phyloP scores from a whole-genome alignment of 2,329 filamentous ascomycete genomes.

The Microascus cirrosus region DNA sequence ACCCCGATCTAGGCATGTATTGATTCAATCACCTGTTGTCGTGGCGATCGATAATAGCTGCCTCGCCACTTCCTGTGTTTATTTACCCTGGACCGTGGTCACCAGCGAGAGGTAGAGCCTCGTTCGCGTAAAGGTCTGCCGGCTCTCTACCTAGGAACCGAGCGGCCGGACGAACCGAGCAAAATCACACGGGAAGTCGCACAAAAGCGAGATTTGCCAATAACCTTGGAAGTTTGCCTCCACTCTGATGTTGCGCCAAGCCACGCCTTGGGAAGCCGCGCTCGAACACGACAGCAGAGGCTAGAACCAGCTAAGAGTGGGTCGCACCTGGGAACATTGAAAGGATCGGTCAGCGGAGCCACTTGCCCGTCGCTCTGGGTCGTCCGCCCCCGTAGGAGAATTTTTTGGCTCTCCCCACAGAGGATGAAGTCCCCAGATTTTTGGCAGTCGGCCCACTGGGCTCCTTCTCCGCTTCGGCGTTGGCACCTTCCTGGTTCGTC shows the following conservation, averaged over 20 bases:
- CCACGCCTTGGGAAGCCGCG: neutral
- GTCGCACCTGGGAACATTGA: neutral
- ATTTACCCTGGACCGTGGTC: neutral
- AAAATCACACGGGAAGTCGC: neutral
- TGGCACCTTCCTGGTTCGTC: no score
- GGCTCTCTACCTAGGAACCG: neutral
- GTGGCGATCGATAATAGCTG: neutral
- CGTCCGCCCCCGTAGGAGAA: neutral
- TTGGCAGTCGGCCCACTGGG: no score
- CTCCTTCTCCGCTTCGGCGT: no score
- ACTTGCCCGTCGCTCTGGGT: neutral
- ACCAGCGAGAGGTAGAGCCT: neutral
- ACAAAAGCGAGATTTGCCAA: neutral
- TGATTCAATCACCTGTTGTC: neutral
- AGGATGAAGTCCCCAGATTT: neutral
- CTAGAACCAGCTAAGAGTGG: neutral
- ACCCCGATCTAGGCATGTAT: neutral
- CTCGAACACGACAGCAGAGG: neutral
- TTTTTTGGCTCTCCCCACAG: neutral
- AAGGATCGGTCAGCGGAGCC: neutral
- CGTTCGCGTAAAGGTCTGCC: neutral
- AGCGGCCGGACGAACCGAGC: neutral
- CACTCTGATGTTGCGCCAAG: neutral
- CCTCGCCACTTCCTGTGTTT: neutral
- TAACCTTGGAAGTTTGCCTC: neutral